These are phyloP conservation scores for Hypoxylon sp. DNA, from an alignment of 2,329 filamentous ascomycete genomes.

Conservation along the genomic window DNA sequence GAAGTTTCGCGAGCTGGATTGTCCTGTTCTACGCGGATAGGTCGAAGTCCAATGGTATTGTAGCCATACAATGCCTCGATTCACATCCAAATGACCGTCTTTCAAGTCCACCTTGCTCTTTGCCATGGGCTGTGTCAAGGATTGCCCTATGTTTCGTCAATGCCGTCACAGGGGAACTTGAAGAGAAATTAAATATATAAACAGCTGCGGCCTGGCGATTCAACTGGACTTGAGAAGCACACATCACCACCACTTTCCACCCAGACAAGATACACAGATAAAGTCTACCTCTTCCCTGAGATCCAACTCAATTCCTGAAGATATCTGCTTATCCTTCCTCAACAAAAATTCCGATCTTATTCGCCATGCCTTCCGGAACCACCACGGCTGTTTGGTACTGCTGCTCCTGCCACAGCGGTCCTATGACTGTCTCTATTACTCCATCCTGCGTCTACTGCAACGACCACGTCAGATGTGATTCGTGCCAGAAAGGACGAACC, in stretches of 20 bases:
- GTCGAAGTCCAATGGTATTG: background rate
- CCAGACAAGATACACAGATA: background rate
- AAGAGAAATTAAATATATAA: slow-evolving; percentile 5
- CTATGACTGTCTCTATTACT: background rate
- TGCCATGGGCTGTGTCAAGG: slow-evolving; percentile 5
- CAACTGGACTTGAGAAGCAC: background rate
- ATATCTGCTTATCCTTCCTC: background rate
- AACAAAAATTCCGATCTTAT: background rate
- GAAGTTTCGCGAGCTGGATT: background rate
- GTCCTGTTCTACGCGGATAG: slow-evolving; percentile 12
- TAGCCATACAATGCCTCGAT: slow-evolving; percentile 6
- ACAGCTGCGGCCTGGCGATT: background rate
- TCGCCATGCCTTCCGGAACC: background rate
- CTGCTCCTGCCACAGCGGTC: background rate
- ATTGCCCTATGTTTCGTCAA: slow-evolving; percentile 2
- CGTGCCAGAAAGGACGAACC: background rate
- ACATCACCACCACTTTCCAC: background rate
- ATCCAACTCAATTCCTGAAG: background rate
- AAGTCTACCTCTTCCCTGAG: background rate
- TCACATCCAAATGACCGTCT: background rate
- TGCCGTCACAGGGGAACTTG: background rate
- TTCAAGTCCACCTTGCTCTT: slow-evolving; percentile 7
- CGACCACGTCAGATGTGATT: background rate
- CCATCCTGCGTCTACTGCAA: background rate
- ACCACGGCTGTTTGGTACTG: slow-evolving; percentile 8